A percentile compares a stretch with the other conserved stretches of the same genome.
Evolutionary conservation across 2,329 filamentous ascomycete species (phyloP).

Genomic region (Alternaria arborescens): DNA sequence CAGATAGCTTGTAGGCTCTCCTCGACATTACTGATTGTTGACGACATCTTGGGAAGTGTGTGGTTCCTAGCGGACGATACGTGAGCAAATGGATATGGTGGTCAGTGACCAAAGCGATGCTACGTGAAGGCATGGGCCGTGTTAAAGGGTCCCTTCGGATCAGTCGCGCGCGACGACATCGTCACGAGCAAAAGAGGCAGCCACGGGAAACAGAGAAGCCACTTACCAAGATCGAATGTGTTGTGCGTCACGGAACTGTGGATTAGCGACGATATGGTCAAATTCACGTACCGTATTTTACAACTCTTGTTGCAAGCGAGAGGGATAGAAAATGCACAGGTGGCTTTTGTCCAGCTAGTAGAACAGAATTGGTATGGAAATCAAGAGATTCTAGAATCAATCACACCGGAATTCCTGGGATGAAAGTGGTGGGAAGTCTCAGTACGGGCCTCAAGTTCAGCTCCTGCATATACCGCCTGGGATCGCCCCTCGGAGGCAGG

Average conservation of each 20-base stretch:
- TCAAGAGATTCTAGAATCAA: constrained; percentile 1
- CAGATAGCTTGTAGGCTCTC: constrained; percentile 36
- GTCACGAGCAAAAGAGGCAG: neutral
- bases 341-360: neutral
- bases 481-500: constrained; percentile 6
- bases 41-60: constrained; percentile 12
- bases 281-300: constrained; percentile 8
- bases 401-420: constrained; percentile 14
- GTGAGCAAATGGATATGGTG: neutral
- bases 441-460: constrained; percentile 9
- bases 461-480: constrained; percentile 10
- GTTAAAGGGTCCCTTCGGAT: neutral
- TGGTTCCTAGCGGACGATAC: constrained; percentile 8
- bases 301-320: neutral
- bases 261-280: constrained; percentile 10
- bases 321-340: neutral
- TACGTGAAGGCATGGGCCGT: neutral
- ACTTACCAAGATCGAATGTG: constrained; percentile 21
- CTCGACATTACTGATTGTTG: constrained; percentile 25
- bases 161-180: neutral
- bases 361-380: neutral
- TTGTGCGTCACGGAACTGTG: constrained; percentile 18
- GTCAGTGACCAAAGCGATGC: neutral
- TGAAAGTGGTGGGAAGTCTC: constrained; percentile 5
- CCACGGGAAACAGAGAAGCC: constrained; percentile 2